Evolutionary conservation across 108 stramenopile species (phyloP).

Genomic region (Fragilaria radians): DNA sequence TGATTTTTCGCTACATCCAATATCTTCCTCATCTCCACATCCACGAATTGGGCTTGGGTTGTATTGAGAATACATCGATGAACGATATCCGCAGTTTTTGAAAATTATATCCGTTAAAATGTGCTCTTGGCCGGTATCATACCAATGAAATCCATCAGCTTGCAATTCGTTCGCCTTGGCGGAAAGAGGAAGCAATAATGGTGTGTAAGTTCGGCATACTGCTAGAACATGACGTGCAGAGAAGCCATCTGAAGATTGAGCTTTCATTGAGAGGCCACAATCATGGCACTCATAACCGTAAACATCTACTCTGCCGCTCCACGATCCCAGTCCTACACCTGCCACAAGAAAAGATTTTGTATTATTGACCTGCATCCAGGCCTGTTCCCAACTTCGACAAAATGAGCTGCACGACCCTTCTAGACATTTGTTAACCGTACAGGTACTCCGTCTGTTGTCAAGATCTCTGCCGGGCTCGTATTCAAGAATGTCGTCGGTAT

Average conservation of each 20-base stretch:
- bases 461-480: conserved; percentile 24
- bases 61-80: conserved; percentile 13
- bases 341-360: conserved; percentile 14
- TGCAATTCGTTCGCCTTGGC: background rate
- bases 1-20: conserved; percentile 14
- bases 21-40: conserved; percentile 13
- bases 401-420: conserved; percentile 3
- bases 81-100: conserved; percentile 21
- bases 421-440: conserved; percentile 10
- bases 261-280: too few species aligned
- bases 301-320: conserved; percentile 23
- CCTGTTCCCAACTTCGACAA: background rate
- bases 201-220: conserved; percentile 20
- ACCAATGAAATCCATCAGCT: conserved; percentile 25
- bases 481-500: conserved; percentile 8
- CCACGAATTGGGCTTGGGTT: conserved; percentile 19
- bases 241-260: conserved; percentile 19
- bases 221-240: conserved; percentile 20
- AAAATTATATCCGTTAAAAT: conserved; percentile 19
- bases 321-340: conserved; percentile 13
- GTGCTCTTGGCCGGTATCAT: conserved; percentile 30
- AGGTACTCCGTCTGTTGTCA: conserved; percentile 2
- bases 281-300: conserved; percentile 24
- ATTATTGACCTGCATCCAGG: conserved; percentile 14
- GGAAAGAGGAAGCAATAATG: conserved; percentile 3